Base-by-base conservation (phyloP, 2,329 filamentous ascomycete species). In the Hirsutella thompsonii region DNA sequence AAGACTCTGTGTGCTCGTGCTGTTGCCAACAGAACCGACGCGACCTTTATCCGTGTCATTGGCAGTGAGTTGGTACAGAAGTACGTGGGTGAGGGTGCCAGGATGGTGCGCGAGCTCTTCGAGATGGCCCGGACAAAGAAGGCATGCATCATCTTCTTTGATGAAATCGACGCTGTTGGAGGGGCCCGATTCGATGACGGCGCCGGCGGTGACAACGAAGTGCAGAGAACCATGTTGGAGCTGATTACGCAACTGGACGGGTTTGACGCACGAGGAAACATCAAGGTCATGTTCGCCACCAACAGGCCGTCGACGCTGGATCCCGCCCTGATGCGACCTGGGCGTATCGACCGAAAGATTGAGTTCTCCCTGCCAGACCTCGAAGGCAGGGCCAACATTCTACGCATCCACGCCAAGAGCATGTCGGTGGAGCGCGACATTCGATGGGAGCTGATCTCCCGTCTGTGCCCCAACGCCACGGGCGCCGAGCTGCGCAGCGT, bases 91-190 rank as follows among this genome's bases (percentile, higher is more conserved):
- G 92, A 98, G 63, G 92, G 92, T 59, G 92, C 93, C 5, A 79
- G 93, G 54, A 98, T 98, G 92, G 92, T 98, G 18, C 81, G 92
- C 55, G 92, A 98, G 68, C 76, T 98, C 3, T 98, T 98, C 62
- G 92, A 98, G 68, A 98, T 98, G 92, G 92, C 92, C 9, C 81
- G 92, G 53, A 96, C 92, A 43, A 98, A 98, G 76, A 98, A 98
- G 68, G 92, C 92, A 1, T 98, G 92, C 65, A 98, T 98, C 59
- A 98, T 98, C 67, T 98, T 98, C 79, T 66, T 66, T 37, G 92
- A 98, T 61, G 92, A 98, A 68, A 92, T 96, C 47, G 90, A 96
- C 62, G 90, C 90, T 38, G 86, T 96, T 42, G 90, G 90, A 58
- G 90, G 90, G 52, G 90, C 90, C 32, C 86, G 90, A 63, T 95